A percentile compares a stretch with the other conserved stretches of the same genome.
Conservation (phyloP, 345 rosid genomes). For the Angophora floribunda region DNA sequence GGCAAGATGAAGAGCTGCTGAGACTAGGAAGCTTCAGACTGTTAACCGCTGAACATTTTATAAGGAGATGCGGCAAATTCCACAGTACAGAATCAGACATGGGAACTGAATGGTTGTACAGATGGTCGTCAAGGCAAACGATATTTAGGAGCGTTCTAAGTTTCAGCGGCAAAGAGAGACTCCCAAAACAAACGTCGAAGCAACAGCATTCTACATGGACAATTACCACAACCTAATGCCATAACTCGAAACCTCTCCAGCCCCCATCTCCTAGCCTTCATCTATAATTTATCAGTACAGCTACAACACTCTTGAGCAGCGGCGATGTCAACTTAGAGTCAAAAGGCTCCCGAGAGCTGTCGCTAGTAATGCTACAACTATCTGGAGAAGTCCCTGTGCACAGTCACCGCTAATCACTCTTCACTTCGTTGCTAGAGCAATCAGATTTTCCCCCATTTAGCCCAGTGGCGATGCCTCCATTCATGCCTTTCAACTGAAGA, state of each 20-base stretch:
- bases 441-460: conserved; percentile 17
- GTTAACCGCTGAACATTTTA: not conserved
- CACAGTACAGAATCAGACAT: not conserved
- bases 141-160: not conserved
- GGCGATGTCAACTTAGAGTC: not conserved
- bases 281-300: not conserved
- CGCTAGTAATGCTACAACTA: not conserved
- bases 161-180: not conserved
- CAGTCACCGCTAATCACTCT: conserved; percentile 18
- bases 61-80: not conserved
- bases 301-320: not conserved
- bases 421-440: conserved; percentile 2
- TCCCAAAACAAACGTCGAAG: not conserved
- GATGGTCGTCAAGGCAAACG: not conserved
- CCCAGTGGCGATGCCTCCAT: conserved; percentile 4
- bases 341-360: not conserved
- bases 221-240: not conserved
- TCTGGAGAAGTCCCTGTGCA: not conserved
- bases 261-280: not conserved
- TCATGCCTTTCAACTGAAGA: conserved; percentile 31
- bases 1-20: not conserved
- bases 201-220: not conserved
- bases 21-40: not conserved
- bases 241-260: not conserved
- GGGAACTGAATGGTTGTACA: not conserved